These are phyloP conservation scores for Phlebopus sp. DNA, from an alignment of 1,284 basidiomycete genomes.

Conservation along the genomic window DNA sequence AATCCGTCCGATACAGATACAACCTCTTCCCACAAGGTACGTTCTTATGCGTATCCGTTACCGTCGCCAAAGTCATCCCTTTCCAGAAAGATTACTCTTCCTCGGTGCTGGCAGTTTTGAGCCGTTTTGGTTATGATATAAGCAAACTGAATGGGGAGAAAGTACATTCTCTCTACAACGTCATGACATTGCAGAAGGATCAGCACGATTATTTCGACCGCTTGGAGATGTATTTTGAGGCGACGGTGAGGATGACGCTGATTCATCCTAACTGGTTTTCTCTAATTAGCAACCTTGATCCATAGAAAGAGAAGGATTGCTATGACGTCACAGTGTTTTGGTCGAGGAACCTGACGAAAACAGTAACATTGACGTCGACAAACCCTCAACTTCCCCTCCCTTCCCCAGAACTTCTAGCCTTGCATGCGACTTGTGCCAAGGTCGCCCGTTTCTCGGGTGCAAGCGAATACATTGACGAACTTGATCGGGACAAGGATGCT, in stretches of 20 bases:
- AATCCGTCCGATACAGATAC: no score
- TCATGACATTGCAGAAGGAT: slow-evolving; percentile 26
- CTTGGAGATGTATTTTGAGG: slow-evolving; percentile 30
- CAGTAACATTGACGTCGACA: background rate
- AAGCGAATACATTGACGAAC: background rate
- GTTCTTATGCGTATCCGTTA: background rate
- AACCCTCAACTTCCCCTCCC: no score
- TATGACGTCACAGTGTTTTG: background rate
- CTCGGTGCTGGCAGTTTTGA: slow-evolving; percentile 15
- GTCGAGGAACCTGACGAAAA: no score
- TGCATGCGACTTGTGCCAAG: no score
- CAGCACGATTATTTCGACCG: slow-evolving; percentile 24
- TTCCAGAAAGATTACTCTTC: slow-evolving; percentile 10
- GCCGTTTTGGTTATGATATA: slow-evolving; percentile 14
- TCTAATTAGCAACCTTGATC: background rate
- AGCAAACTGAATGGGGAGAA: slow-evolving; percentile 23
- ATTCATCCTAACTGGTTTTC: background rate
- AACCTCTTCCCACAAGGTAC: background rate
- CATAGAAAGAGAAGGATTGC: background rate
- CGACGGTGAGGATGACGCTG: slow-evolving; percentile 17
- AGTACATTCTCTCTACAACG: slow-evolving; percentile 32
- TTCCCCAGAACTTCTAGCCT: no score
- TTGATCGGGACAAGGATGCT: background rate
- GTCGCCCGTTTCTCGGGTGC: no score
- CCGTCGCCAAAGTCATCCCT: background rate